Conservation (phyloP, 306 rosid species). For the Morella rubra region DNA sequence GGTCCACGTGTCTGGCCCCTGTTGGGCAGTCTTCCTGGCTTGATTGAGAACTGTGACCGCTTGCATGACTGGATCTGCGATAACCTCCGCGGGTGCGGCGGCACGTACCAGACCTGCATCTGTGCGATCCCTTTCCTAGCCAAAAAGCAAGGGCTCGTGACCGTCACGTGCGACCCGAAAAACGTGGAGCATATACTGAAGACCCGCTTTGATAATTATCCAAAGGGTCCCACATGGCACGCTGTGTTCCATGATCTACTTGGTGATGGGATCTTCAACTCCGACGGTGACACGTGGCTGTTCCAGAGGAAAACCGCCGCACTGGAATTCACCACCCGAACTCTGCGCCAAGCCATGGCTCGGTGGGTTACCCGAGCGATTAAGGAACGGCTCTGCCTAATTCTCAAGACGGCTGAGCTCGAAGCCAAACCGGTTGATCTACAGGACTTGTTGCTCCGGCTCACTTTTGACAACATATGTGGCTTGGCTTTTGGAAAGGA, state of each 20-base stretch:
- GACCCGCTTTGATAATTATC: slow-evolving; percentile 85
- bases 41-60: slow-evolving; percentile 77
- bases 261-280: slow-evolving; percentile 85
- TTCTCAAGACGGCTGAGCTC: slow-evolving; percentile 50
- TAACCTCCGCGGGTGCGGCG: slow-evolving; percentile 86
- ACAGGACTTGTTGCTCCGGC: slow-evolving; percentile 75
- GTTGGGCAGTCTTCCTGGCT: slow-evolving; percentile 83
- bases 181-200: slow-evolving; percentile 84
- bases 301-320: slow-evolving; percentile 92
- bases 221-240: slow-evolving; percentile 94
- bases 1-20: slow-evolving; percentile 95
- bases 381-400: slow-evolving; percentile 63
- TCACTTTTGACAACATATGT: slow-evolving; percentile 86
- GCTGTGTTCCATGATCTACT: slow-evolving; percentile 85
- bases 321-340: slow-evolving; percentile 83
- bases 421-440: slow-evolving; percentile 55
- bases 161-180: slow-evolving; percentile 93
- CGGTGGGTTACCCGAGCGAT: slow-evolving; percentile 93
- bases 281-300: slow-evolving; percentile 95
- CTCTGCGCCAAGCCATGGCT: slow-evolving; percentile 92
- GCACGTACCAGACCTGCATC: slow-evolving; percentile 99
- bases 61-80: slow-evolving; percentile 95
- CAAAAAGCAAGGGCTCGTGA: slow-evolving; percentile 88
- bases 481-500: slow-evolving; percentile 87
- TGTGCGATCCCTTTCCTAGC: slow-evolving; percentile 89